Percentiles rank a stretch among this genome's conserved stretches.
These are phyloP conservation scores for Hypoxylon lenormandii DNA, from an alignment of 495 filamentous ascomycete species.

Conservation along the genomic window DNA sequence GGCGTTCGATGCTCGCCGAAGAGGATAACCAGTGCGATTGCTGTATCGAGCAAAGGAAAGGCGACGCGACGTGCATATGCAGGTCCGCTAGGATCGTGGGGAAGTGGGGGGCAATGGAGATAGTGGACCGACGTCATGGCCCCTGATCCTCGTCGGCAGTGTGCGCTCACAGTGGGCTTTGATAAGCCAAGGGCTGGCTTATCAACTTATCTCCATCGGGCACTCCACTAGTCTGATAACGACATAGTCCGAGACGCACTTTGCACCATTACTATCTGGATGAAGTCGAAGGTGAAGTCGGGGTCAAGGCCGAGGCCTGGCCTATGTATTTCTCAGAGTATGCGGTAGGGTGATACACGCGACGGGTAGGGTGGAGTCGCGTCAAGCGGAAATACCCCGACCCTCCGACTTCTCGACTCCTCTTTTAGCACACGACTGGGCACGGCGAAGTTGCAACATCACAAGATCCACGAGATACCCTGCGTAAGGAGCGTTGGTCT, in stretches of 20 bases:
- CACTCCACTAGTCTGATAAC: constrained; percentile 18
- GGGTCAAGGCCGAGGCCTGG: neutral
- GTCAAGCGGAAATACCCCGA: constrained; percentile 22
- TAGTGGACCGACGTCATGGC: neutral
- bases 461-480: neutral
- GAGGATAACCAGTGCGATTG: constrained; percentile 9
- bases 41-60: constrained; percentile 18
- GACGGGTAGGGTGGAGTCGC: constrained; percentile 28
- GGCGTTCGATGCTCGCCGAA: neutral
- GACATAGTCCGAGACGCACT: neutral
- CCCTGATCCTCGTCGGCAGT: constrained; percentile 3
- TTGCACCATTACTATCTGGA: no score
- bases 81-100: constrained; percentile 19
- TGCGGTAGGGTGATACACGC: constrained; percentile 1
- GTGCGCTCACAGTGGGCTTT: constrained; percentile 2
- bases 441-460: neutral
- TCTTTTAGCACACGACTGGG: constrained; percentile 3
- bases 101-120: constrained; percentile 38
- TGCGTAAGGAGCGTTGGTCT: constrained; percentile 3
- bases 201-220: constrained; percentile 15
- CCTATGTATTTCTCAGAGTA: no score
- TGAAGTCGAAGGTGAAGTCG: neutral
- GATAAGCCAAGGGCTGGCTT: no score
- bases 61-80: constrained; percentile 38
- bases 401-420: constrained; percentile 32